phyloP scores from a whole-genome alignment of 2,329 filamentous ascomycete genomes.

The Diplodia sapinea region DNA sequence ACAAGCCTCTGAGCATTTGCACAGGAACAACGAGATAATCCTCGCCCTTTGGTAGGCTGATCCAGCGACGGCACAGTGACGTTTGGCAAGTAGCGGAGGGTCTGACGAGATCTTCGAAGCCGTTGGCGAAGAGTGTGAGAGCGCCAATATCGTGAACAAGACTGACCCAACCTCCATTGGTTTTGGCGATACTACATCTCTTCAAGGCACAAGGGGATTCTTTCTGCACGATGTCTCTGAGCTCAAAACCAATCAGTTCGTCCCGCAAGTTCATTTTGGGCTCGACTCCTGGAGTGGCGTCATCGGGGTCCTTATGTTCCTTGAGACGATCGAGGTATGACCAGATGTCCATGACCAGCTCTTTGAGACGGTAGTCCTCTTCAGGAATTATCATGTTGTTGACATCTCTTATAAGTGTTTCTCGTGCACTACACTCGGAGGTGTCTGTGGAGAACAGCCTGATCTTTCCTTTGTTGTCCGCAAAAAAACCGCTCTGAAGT shows the following conservation, averaged over 20 bases:
- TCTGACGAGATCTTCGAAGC: neutral
- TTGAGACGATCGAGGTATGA: neutral
- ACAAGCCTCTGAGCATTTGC: conserved; percentile 33
- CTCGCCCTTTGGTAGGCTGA: neutral
- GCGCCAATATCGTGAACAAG: neutral
- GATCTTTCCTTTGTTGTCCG: neutral
- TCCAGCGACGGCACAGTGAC: neutral
- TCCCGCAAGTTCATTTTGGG: neutral
- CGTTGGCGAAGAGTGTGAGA: neutral
- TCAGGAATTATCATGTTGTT: neutral
- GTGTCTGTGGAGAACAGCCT: neutral
- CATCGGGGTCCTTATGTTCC: neutral
- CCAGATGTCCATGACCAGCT: neutral
- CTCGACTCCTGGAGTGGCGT: neutral
- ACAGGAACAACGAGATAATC: conserved; percentile 35
- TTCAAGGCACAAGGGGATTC: neutral
- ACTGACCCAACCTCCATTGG: neutral
- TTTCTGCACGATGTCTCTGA: neutral
- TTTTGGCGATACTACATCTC: neutral
- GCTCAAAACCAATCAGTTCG: neutral
- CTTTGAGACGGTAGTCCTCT: neutral
- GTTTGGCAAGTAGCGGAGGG: neutral
- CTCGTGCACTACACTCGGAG: neutral
- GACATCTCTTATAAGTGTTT: neutral
- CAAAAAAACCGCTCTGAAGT: neutral